Evolutionary conservation across 2,329 filamentous ascomycete genomes (phyloP), one percentile per base, ranked within the genome.

Genomic region (Hypocreales sp.): DNA sequence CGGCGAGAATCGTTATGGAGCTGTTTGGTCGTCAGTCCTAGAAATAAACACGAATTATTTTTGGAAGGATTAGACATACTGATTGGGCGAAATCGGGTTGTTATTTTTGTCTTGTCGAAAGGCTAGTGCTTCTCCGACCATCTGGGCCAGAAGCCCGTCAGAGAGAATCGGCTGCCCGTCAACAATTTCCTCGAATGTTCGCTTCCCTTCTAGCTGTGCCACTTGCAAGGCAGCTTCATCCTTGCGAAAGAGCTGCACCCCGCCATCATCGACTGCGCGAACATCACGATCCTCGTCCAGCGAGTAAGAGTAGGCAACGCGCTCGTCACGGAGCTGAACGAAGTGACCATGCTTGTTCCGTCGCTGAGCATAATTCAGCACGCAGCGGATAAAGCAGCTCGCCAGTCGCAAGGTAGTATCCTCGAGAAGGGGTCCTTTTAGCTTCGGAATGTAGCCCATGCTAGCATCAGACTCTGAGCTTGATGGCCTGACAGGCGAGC

Each of bases 331-430:
- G 20, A 27, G 22, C 8, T 17, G 15, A 23, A 27, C 7, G 17
- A 26, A 27, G 13, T 19, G 20, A 15, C n/a, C 15, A 5, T 11
- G 8, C 19, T 22, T n/a, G 14, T 27, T 9, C 5, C 4, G 4
- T 18, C 8, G 15, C 20, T 31, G 24, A n/a, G 9, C 25, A 15
- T 24, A 20, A 16, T 31, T 27, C 11, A 30, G 24, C 14, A 30
- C 28, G 20, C 14, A 27, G 19, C 28, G 24, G 15, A 23, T 24
- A 20, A n/a, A n/a, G n/a, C n/a, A n/a, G n/a, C n/a, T n/a, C n/a
- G n/a, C n/a, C n/a, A n/a, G n/a, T n/a, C n/a, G 29, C 5, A 31
- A 10, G n/a, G 29, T 31, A 13, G 25, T 11, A 15, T 31, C 29
- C 22, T 31, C 29, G 12, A 31, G 5, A 10, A 24, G 22, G 5